Base-by-base conservation (phyloP, 140 eudicot species). In the Stevia rebaudiana region DNA sequence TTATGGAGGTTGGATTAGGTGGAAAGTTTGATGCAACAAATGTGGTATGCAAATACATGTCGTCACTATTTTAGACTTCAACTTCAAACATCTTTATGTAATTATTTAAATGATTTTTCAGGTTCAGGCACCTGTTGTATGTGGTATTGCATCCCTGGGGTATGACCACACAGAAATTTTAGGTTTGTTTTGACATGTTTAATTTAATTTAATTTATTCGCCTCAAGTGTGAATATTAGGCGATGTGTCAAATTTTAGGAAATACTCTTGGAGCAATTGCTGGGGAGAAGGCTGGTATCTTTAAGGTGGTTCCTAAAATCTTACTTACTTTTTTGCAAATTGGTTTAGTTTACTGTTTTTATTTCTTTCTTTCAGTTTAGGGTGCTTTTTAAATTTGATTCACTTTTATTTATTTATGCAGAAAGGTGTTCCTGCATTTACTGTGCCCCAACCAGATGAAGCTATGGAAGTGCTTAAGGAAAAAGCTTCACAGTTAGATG, bases 131-230 rank as follows among this genome's bases (percentile, higher is more conserved):
- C 98, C 98, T 9, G 61, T 92, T 56, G 98, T 92, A 10, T 88
- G 96, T 74, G 98, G 98, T 55, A 83, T 92, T 81, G 63, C 98
- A 46, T 92, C 98, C 53, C 87, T 92, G 4, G 98, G 98, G 64
- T 92, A 85, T 63, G 98, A 92, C 78, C 98, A 92, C 80, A 88
- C 89, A 75, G 98, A 92, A 83, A 92, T 92, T 65, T 86, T 92
- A 77, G 98, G 98, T 92, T 75, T 73, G 98, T 85, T 35, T 68
- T 17, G 28, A 49, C 61, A 16, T 55, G 15, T 59, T 63, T 36
- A 33, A 15, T n/a, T n/a, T 59, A 19, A 37, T 48, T 36, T 28
- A 28, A 21, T 21, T 5, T 6, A 11, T 60, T 22, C 3, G 4
- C 47, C 19, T 11, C 36, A 42, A 46, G 4, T 15, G 28, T 16